Percentiles rank a stretch among this genome's conserved stretches.
These are phyloP conservation scores for Paraphoma chrysanthemicola DNA, from an alignment of 2,329 filamentous ascomycete genomes.

Conservation along the genomic window DNA sequence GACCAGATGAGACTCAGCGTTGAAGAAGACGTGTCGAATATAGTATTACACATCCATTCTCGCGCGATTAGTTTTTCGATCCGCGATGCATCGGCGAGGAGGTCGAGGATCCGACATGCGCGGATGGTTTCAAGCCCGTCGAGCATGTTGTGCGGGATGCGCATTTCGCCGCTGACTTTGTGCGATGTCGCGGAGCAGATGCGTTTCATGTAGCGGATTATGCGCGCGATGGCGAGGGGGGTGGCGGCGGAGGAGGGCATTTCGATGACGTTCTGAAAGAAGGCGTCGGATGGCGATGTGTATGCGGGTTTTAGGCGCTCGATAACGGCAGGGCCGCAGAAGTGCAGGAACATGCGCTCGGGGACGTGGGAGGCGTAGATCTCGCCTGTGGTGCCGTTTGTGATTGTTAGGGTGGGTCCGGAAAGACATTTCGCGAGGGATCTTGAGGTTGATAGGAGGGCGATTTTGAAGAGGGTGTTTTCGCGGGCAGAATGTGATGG, in stretches of 20 bases:
- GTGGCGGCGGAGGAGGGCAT: background rate
- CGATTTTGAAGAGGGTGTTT: background rate
- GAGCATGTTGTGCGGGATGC: slow-evolving; percentile 4
- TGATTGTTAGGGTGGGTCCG: background rate
- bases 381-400: background rate
- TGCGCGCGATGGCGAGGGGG: background rate
- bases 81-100: slow-evolving; percentile 4
- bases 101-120: slow-evolving; percentile 5
- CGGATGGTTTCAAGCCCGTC: slow-evolving; percentile 5
- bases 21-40: background rate
- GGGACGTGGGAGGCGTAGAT: background rate
- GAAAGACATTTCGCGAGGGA: background rate
- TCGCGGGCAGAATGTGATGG: background rate
- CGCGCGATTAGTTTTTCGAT: background rate
- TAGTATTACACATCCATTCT: background rate
- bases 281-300: background rate
- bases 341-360: background rate
- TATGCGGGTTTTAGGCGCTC: background rate
- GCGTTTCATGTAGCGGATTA: slow-evolving; percentile 11
- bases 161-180: background rate
- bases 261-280: background rate
- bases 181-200: background rate
- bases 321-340: background rate
- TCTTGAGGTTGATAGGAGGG: background rate
- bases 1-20: slow-evolving; percentile 9